Conservation (phyloP, 2,329 filamentous ascomycete species). For the Whalleya microplaca region DNA sequence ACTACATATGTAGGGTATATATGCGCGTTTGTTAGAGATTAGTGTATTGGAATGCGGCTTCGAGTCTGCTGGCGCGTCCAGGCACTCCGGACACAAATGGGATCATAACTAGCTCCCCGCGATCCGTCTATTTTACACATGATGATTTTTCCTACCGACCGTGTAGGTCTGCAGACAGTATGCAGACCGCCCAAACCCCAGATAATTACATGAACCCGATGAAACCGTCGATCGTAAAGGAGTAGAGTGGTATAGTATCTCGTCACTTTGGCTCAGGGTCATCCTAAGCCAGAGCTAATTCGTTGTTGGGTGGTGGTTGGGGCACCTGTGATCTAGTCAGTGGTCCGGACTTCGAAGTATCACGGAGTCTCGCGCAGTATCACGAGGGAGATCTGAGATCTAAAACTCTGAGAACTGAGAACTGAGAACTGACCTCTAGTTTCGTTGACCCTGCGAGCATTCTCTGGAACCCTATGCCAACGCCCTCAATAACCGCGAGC, state of each 20-base stretch:
- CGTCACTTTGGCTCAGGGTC: conserved; percentile 9
- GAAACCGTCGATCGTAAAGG: conserved; percentile 21
- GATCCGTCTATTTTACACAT: conserved; percentile 35
- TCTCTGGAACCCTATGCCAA: conserved; percentile 92
- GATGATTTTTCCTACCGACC: conserved; percentile 20
- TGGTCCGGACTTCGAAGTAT: background rate
- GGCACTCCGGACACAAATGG: conserved; percentile 16
- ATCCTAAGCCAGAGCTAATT: conserved; percentile 38
- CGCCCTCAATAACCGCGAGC: conserved; percentile 94
- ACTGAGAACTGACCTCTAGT: conserved; percentile 70
- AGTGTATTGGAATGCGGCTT: conserved; percentile 28
- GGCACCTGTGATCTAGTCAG: conserved; percentile 29
- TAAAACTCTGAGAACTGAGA: no score
- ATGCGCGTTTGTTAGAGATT: conserved; percentile 23
- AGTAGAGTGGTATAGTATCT: conserved; percentile 33
- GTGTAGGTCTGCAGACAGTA: conserved; percentile 29
- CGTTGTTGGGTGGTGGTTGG: conserved; percentile 38
- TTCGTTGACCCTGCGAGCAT: conserved; percentile 91
- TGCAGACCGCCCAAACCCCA: conserved; percentile 28
- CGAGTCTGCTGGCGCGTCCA: conserved; percentile 18
- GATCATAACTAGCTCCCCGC: conserved; percentile 16
- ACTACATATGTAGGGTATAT: background rate
- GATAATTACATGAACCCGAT: conserved; percentile 34
- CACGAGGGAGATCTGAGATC: conserved; percentile 58
- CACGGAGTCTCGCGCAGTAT: no score